Evolutionary conservation across 1,284 basidiomycete genomes (phyloP).

Genomic region (Puccinia coronata): DNA sequence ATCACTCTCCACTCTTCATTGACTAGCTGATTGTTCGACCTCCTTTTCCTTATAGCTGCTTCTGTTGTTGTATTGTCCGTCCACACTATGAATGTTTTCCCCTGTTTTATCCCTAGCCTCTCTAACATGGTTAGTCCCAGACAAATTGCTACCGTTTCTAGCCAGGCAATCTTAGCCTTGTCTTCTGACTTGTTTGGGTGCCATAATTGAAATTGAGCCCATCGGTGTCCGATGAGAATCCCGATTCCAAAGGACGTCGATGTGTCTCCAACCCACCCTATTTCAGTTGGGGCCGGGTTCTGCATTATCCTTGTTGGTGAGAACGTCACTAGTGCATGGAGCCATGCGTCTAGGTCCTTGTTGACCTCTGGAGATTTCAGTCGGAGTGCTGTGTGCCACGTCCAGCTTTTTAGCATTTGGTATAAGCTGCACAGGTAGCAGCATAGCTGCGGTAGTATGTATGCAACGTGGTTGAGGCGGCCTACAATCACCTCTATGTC

Average conservation of each 20-base stretch:
- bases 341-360: not conserved
- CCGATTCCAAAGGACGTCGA: not conserved
- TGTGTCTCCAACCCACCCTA: not conserved
- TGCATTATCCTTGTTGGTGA: not conserved
- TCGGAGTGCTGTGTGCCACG: no score
- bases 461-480: not conserved
- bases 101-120: no score
- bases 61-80: no score
- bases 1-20: no score
- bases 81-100: no score
- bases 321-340: not conserved
- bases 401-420: not conserved
- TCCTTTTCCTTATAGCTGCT: no score
- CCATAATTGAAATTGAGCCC: no score
- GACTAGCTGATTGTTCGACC: no score
- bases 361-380: no score
- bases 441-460: not conserved
- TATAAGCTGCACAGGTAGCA: not conserved
- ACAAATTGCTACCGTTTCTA: conserved; percentile 8
- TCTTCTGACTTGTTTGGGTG: not conserved
- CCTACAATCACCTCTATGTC: not conserved
- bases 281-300: not conserved
- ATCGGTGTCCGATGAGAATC: not conserved
- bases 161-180: conserved; percentile 3
- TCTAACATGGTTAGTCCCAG: no score